Percentiles rank a stretch among this genome's conserved stretches.
These are phyloP conservation scores for Echria macrotheca DNA, from an alignment of 495 filamentous ascomycete species.

Conservation along the genomic window DNA sequence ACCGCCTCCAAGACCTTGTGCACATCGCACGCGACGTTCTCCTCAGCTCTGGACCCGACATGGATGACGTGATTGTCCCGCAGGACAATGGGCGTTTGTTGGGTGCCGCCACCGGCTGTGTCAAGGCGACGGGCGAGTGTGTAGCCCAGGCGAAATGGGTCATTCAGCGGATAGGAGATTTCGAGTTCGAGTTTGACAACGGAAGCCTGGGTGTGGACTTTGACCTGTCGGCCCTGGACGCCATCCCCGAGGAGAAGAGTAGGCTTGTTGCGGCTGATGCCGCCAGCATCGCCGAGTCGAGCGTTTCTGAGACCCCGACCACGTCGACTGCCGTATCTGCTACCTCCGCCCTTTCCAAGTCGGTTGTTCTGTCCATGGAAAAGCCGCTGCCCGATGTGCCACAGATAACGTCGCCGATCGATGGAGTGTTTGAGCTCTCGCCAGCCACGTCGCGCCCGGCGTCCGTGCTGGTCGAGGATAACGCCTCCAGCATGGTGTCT, in stretches of 20 bases:
- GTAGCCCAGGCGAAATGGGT: conserved; percentile 77
- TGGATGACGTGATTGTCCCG: conserved; percentile 72
- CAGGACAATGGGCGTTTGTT: conserved; percentile 75
- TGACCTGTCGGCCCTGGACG: conserved; percentile 39
- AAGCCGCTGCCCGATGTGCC: conserved; percentile 43
- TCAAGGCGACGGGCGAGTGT: conserved; percentile 85
- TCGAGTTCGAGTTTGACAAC: conserved; percentile 65
- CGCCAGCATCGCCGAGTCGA: conserved; percentile 35
- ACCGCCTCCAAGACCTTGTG: conserved; percentile 71
- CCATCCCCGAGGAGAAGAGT: conserved; percentile 17
- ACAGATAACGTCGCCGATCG: conserved; percentile 17
- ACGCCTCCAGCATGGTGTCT: conserved; percentile 30
- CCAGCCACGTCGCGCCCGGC: conserved; percentile 35
- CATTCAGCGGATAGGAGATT: conserved; percentile 88
- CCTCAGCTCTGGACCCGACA: conserved; percentile 51
- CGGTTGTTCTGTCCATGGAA: conserved; percentile 33
- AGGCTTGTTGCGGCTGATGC: conserved; percentile 21
- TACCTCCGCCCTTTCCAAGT: conserved; percentile 22
- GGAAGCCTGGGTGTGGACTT: conserved; percentile 44
- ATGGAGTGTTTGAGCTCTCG: conserved; percentile 22
- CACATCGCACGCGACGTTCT: conserved; percentile 75
- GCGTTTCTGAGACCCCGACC: conserved; percentile 27
- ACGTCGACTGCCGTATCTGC: conserved; percentile 23
- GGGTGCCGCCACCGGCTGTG: conserved; percentile 79
- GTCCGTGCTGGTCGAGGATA: conserved; percentile 29